Evolutionary conservation across 1,139 yeast genomes (phyloP).

Genomic region (Geotrichum australiense): DNA sequence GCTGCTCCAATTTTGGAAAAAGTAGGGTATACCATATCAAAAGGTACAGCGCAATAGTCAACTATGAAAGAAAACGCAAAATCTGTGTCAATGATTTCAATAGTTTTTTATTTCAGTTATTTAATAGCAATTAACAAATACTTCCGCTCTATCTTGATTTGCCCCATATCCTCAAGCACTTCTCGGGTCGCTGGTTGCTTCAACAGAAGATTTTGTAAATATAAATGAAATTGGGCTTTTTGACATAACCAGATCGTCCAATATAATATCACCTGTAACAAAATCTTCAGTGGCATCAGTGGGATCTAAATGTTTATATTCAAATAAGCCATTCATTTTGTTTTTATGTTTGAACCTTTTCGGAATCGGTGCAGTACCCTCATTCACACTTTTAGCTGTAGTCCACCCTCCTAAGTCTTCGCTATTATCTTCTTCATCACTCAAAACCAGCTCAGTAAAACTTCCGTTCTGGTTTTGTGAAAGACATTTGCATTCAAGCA

Average conservation of each 20-base stretch:
- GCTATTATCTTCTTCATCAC: conserved; percentile 19
- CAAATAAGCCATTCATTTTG: conserved; percentile 47
- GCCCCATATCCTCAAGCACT: no score
- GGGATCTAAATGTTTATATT: conserved; percentile 52
- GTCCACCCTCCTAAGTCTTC: conserved; percentile 38
- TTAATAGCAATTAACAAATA: no score
- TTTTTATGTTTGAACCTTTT: conserved; percentile 25
- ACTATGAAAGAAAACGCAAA: no score
- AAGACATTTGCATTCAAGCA: conserved; percentile 63
- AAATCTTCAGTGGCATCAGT: conserved; percentile 1
- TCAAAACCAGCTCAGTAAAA: background rate
- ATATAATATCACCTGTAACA: conserved; percentile 10
- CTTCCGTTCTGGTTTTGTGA: background rate
- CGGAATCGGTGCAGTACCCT: conserved; percentile 25
- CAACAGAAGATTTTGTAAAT: conserved; percentile 16
- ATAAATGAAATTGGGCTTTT: conserved; percentile 11
- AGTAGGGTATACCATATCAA: no score
- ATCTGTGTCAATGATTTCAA: no score
- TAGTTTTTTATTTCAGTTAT: no score
- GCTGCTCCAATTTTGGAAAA: no score
- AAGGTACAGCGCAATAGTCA: no score
- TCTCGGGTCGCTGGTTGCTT: no score
- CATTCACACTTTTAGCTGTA: conserved; percentile 40
- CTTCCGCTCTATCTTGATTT: no score
- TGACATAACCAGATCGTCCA: conserved; percentile 4